Conservation (phyloP, 1,284 basidiomycete species). For the Phellopilus nigrolimitatus region DNA sequence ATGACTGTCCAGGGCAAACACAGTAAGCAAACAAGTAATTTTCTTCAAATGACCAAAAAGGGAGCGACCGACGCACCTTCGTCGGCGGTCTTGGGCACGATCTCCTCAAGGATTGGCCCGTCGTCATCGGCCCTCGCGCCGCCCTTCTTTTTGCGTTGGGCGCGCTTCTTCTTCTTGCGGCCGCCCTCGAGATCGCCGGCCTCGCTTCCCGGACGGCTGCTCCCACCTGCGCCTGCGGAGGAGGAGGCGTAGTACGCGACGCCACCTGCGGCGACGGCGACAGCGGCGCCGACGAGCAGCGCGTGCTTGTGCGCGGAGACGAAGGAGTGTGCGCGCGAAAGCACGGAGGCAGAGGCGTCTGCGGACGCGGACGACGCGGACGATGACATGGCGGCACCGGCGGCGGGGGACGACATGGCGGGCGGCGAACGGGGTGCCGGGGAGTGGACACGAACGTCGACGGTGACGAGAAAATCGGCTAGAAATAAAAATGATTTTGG, state of each 20-base stretch:
- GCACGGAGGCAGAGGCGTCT: constrained; percentile 24
- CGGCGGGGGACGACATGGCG: neutral
- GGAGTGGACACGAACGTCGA: neutral
- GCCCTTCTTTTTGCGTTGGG: constrained; percentile 60
- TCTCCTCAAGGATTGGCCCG: constrained; percentile 75
- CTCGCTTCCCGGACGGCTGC: constrained; percentile 21
- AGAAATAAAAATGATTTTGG: neutral
- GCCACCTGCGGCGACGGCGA: constrained; percentile 70
- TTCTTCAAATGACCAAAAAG: neutral
- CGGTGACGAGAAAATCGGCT: neutral
- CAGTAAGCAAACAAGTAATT: no score
- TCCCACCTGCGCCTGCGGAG: constrained; percentile 36
- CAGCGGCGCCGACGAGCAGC: constrained; percentile 64
- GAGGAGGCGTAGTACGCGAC: constrained; percentile 69
- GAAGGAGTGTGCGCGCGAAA: constrained; percentile 66
- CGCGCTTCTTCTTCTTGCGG: constrained; percentile 40
- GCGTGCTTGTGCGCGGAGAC: constrained; percentile 72
- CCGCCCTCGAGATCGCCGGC: constrained; percentile 42
- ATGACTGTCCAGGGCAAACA: neutral
- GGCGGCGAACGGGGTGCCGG: neutral
- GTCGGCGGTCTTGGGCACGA: constrained; percentile 33
- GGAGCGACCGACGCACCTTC: constrained; percentile 31
- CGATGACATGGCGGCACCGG: constrained; percentile 10
- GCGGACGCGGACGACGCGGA: constrained; percentile 13
- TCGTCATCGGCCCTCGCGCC: constrained; percentile 45